Conservation (phyloP, 441 rosid genomes). For the Arabidopsis lyrata region DNA sequence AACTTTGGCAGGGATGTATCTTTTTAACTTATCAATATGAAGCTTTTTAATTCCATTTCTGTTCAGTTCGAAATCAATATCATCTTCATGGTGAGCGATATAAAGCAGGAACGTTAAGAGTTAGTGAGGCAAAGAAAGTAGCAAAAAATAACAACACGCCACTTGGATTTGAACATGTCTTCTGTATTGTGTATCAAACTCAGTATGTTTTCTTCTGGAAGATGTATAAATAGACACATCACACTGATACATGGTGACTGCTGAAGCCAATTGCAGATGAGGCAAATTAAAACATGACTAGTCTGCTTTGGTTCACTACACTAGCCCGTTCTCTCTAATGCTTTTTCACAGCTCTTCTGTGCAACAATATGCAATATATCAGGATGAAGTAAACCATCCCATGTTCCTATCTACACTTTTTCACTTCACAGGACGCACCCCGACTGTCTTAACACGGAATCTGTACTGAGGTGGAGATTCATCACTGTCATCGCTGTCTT, state of each 20-base stretch:
- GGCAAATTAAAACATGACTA: constrained; percentile 10
- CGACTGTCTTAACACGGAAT: constrained; percentile 83
- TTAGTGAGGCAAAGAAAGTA: not conserved
- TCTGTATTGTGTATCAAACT: not conserved
- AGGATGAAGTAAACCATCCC: constrained; percentile 32
- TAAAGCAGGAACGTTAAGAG: not conserved
- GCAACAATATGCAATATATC: constrained; percentile 25
- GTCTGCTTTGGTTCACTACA: constrained; percentile 12
- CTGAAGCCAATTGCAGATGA: constrained; percentile 26
- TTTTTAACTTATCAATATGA: not conserved
- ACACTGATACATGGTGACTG: not conserved
- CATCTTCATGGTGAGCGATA: not conserved
- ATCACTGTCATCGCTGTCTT: constrained; percentile 63
- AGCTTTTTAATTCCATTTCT: not conserved
- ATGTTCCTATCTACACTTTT: constrained; percentile 14
- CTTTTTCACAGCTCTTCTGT: constrained; percentile 18
- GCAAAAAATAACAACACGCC: not conserved
- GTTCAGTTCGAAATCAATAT: not conserved
- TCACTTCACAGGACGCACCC: constrained; percentile 81
- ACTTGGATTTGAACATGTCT: constrained; percentile 9
- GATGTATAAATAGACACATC: constrained; percentile 17
- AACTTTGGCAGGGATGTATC: not conserved
- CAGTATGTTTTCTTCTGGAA: not conserved
- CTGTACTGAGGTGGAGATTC: constrained; percentile 74
- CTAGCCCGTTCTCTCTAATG: not conserved